phyloP scores from a whole-genome alignment of 768 basidiomycete genomes.

The Hortiboletus flavorubellus region DNA sequence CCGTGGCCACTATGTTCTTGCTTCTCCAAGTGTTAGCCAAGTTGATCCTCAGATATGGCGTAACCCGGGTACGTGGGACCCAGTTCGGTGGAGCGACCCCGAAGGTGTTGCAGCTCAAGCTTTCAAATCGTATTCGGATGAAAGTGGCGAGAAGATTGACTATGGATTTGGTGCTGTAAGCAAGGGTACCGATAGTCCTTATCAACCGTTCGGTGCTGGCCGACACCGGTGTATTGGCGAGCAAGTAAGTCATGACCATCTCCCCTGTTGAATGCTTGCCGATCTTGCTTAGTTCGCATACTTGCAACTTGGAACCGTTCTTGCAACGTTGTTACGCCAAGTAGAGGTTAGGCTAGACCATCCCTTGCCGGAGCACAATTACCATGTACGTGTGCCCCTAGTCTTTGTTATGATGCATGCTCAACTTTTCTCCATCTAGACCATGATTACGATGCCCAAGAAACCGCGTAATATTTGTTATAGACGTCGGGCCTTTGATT shows the following conservation, averaged over 20 bases:
- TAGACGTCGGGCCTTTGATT: conserved; percentile 58
- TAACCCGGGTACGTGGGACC: conserved; percentile 69
- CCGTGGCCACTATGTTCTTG: conserved; percentile 85
- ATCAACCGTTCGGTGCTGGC: conserved; percentile 97
- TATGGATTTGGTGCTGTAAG: conserved; percentile 94
- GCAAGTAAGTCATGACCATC: conserved; percentile 44
- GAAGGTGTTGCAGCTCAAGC: conserved; percentile 81
- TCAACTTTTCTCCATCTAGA: conserved; percentile 43
- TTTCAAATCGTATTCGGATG: conserved; percentile 69
- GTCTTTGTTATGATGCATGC: neutral
- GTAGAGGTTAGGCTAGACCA: conserved; percentile 66
- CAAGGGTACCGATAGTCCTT: conserved; percentile 94
- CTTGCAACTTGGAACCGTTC: conserved; percentile 83
- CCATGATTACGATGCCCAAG: conserved; percentile 91
- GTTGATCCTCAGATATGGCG: conserved; percentile 84
- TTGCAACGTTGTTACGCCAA: conserved; percentile 73
- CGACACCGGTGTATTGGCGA: conserved; percentile 94
- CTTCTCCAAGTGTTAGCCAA: conserved; percentile 85
- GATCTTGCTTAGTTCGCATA: conserved; percentile 72
- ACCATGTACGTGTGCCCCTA: conserved; percentile 60
- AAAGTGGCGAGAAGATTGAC: conserved; percentile 85
- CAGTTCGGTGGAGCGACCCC: conserved; percentile 80
- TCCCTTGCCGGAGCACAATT: conserved; percentile 78
- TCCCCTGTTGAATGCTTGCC: neutral
- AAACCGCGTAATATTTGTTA: conserved; percentile 61